Evolutionary conservation across 805 yeast genomes (phyloP).

Genomic region (Myxozyma vanderwaltii): DNA sequence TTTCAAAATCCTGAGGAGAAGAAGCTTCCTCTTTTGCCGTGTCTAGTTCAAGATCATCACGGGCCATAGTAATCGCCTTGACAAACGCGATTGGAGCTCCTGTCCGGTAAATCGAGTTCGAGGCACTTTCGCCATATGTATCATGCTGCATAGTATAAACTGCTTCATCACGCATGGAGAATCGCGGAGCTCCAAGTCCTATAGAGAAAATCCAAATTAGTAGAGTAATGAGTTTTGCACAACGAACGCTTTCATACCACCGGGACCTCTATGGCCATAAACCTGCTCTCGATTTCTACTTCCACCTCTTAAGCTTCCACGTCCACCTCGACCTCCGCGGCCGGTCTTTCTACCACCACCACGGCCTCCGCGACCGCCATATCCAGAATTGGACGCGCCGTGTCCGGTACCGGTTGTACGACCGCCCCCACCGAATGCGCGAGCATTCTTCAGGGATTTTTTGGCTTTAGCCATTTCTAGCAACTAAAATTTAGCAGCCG

Average conservation of each 20-base stretch:
- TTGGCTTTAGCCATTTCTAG: background rate
- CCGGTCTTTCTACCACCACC: background rate
- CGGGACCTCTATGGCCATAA: no score
- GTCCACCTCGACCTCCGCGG: background rate
- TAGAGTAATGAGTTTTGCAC: background rate
- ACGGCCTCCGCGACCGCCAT: conserved; percentile 8
- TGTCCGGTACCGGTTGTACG: background rate
- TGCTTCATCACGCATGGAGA: conserved; percentile 27
- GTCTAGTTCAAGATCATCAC: background rate
- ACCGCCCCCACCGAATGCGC: background rate
- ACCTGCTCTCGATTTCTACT: background rate
- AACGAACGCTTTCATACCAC: background rate
- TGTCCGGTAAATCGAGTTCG: background rate
- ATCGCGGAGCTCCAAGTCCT: conserved; percentile 11
- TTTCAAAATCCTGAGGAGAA: background rate
- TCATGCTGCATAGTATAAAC: conserved; percentile 1
- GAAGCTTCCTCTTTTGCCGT: conserved; percentile 2
- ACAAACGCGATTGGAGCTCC: conserved; percentile 8
- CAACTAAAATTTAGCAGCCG: no score
- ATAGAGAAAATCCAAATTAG: background rate
- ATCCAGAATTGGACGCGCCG: background rate
- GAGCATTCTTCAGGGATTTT: background rate
- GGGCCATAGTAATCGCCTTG: conserved; percentile 3
- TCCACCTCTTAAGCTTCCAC: background rate
- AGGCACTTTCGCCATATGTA: background rate